These are phyloP conservation scores for Hyphopichia homilentoma DNA, from an alignment of 805 yeast genomes.

Conservation along the genomic window DNA sequence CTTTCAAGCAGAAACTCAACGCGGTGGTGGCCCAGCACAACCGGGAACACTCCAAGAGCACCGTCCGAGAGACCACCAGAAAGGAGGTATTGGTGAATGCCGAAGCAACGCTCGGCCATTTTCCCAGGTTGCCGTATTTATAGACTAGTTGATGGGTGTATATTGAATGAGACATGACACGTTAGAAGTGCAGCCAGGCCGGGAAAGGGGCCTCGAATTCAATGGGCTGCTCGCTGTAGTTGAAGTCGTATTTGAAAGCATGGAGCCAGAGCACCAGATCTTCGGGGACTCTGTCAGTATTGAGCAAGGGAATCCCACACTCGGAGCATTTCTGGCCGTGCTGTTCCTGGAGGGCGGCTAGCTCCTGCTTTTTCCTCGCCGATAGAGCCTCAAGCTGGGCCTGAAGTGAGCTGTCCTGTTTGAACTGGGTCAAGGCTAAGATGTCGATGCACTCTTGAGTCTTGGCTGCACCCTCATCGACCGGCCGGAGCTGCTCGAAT, in stretches of 20 bases:
- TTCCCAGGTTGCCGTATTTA: constrained; percentile 19
- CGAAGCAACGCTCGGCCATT: constrained; percentile 12
- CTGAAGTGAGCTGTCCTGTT: constrained; percentile 7
- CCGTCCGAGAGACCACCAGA: too few relatives aligned
- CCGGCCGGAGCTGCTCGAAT: constrained; percentile 7
- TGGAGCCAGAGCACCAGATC: constrained; percentile 44
- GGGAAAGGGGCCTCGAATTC: constrained; percentile 44
- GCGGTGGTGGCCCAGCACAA: too few relatives aligned
- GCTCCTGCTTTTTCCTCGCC: constrained; percentile 17
- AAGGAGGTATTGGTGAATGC: constrained; percentile 3
- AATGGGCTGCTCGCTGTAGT: constrained; percentile 21
- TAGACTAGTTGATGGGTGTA: too few relatives aligned
- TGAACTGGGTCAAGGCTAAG: constrained; percentile 9
- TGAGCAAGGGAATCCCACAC: constrained; percentile 31
- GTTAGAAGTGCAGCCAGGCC: constrained; percentile 34
- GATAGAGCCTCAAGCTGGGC: constrained; percentile 15
- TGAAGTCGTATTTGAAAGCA: constrained; percentile 35
- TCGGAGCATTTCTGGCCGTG: constrained; percentile 21
- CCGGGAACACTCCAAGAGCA: too few relatives aligned
- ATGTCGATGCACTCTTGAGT: constrained; percentile 11
- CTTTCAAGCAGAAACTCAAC: too few relatives aligned
- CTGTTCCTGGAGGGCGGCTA: constrained; percentile 25
- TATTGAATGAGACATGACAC: too few relatives aligned
- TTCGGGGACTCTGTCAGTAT: constrained; percentile 21
- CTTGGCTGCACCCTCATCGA: constrained; percentile 6